Evolutionary conservation across 1,139 yeast species (phyloP), one percentile per base, ranked within the genome.

Genomic region (Ogataea hybrid): DNA sequence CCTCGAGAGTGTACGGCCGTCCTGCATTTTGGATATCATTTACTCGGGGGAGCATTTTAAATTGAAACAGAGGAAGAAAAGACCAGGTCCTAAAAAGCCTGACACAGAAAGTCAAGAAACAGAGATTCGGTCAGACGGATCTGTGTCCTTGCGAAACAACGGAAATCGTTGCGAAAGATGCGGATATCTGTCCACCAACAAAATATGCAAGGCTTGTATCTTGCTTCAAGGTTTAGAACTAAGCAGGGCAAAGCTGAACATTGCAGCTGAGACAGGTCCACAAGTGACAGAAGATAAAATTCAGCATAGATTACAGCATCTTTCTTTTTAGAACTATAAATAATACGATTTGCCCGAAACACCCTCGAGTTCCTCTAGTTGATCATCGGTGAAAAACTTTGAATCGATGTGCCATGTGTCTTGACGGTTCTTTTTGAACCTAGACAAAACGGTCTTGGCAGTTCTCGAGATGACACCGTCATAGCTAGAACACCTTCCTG

Each of bases 381-480:
- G 95, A 11, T 83, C 87, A 39, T 75, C 79, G 6, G 81, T 78
- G 62, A 94, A 94, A 6, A 79, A 80, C 54, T 73, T 73, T 47
- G 86, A 77, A 61, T 94, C 98, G 49, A 88, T 76, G 54, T 86
- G 95, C 99, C 99, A 94, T 0, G 97, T 88, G 58, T 94, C 98
- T 45, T 90, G 95, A 53, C 98, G 77, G 5, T 88, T 83, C 67
- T 89, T 90, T 62, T 90, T 92, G 66, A 92, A 94, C 49, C 81
- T 84, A 46, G 95, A 84, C 39, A 94, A 71, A 1, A 80, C 75
- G 25, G 82, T 81, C 63, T 92, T 92, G 6, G 96, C 95, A 1
- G 96, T 77, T 49, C 83, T 79, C 1, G 96, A 96, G 28, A 87
- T 80, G 44, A 82, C 65, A 4, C 97, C 97, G 6, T 81, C 79